phyloP scores from a whole-genome alignment of 139 green algal genomes.

The Chlorokybus atmophyticus region DNA sequence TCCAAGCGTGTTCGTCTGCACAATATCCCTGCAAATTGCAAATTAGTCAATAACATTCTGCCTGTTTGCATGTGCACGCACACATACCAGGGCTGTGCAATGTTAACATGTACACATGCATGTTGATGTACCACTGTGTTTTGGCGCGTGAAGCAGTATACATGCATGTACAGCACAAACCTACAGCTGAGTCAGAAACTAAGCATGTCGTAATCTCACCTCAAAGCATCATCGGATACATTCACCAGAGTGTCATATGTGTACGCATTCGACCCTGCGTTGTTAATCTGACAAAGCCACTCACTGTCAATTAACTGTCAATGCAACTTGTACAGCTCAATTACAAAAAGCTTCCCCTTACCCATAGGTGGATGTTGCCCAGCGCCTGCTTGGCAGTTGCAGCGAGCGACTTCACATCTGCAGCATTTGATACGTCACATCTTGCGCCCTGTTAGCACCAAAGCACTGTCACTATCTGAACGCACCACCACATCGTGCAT shows the following conservation, averaged over 20 bases:
- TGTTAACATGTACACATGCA: too few species aligned
- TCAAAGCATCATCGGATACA: slow-evolving; percentile 34
- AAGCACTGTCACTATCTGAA: too few species aligned
- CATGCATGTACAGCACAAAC: too few species aligned
- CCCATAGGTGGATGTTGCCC: slow-evolving; percentile 21
- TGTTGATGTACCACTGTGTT: too few species aligned
- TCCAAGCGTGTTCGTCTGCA: slow-evolving; percentile 82
- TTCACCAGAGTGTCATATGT: slow-evolving; percentile 56
- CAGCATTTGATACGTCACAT: slow-evolving; percentile 9
- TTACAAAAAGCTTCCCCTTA: slow-evolving; percentile 1
- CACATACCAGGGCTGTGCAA: slow-evolving; percentile 46
- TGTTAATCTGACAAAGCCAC: slow-evolving; percentile 49
- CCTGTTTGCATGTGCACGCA: slow-evolving; percentile 1
- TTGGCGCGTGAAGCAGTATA: too few species aligned
- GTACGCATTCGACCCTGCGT: slow-evolving; percentile 79
- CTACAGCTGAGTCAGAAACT: too few species aligned
- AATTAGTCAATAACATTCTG: neutral
- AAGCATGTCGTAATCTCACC: too few species aligned
- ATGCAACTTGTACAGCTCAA: neutral
- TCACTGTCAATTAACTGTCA: neutral
- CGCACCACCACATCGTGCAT: too few species aligned
- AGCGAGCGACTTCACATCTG: slow-evolving; percentile 11
- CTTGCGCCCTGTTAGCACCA: slow-evolving; percentile 18
- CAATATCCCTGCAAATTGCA: slow-evolving; percentile 39
- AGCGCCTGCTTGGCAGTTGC: slow-evolving; percentile 6